phyloP scores from a whole-genome alignment of 2,329 filamentous ascomycete genomes.

The Neonectria coccinea region DNA sequence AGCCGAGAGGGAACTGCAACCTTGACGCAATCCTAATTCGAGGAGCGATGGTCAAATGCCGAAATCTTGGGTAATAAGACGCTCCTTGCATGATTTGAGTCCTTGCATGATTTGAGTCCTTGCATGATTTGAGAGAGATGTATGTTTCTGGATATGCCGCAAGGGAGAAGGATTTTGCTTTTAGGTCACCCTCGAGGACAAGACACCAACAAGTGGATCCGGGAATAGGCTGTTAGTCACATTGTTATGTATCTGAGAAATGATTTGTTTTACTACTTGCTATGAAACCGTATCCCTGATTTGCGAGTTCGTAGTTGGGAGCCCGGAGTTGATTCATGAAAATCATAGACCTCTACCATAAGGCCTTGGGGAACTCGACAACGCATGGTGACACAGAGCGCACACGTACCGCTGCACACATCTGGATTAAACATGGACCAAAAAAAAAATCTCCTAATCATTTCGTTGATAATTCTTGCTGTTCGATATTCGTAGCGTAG shows the following conservation, averaged over 20 bases:
- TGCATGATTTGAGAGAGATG: background rate
- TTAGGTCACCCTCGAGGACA: background rate
- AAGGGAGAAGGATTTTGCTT: background rate
- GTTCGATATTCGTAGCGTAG: background rate
- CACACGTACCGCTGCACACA: background rate
- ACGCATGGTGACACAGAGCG: background rate
- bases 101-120: no score
- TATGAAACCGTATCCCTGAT: no score
- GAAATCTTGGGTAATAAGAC: background rate
- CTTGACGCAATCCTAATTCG: background rate
- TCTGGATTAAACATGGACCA: background rate
- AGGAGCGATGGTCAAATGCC: background rate
- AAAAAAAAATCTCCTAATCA: background rate
- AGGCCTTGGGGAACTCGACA: background rate
- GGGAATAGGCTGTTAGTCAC: background rate
- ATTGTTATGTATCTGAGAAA: background rate
- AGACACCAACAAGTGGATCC: background rate
- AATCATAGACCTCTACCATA: conserved; percentile 30
- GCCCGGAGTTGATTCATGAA: conserved; percentile 19
- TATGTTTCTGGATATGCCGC: background rate
- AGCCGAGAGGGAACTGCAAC: background rate
- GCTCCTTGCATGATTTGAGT: background rate
- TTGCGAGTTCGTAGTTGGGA: background rate
- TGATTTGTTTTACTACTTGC: background rate
- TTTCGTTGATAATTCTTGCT: background rate